phyloP scores from a whole-genome alignment of 2,329 filamentous ascomycete genomes.

The Daldinia eschscholtzii region DNA sequence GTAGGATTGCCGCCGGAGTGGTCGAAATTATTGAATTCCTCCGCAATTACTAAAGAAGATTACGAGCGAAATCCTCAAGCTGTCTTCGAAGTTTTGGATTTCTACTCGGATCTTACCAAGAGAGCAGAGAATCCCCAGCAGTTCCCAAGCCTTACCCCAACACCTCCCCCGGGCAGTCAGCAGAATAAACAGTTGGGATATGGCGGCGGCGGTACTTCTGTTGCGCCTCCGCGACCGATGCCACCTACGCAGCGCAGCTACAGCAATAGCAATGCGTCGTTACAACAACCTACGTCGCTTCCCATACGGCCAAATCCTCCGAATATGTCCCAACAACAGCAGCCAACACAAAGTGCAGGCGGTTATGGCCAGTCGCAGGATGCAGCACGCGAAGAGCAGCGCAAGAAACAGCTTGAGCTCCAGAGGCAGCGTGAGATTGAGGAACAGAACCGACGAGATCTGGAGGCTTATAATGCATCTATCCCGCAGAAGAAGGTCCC shows the following conservation, averaged over 20 bases:
- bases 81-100: slow-evolving; percentile 83
- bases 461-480: slow-evolving; percentile 90
- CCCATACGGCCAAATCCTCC: slow-evolving; percentile 60
- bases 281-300: slow-evolving; percentile 54
- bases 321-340: slow-evolving; percentile 63
- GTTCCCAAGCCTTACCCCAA: slow-evolving; percentile 76
- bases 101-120: slow-evolving; percentile 87
- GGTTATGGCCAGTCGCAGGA: slow-evolving; percentile 66
- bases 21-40: slow-evolving; percentile 96
- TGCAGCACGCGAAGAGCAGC: slow-evolving; percentile 67
- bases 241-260: slow-evolving; percentile 65
- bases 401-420: slow-evolving; percentile 72
- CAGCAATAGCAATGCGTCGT: slow-evolving; percentile 57
- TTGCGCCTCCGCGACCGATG: slow-evolving; percentile 77
- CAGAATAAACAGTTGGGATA: slow-evolving; percentile 74
- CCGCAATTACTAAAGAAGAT: slow-evolving; percentile 97
- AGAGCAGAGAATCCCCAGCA: slow-evolving; percentile 77
- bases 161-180: slow-evolving; percentile 69
- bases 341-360: slow-evolving; percentile 69
- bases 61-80: slow-evolving; percentile 96
- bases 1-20: slow-evolving; percentile 95
- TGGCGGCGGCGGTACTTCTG: slow-evolving; percentile 65
- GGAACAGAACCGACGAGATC: slow-evolving; percentile 78
- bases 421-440: slow-evolving; percentile 70
- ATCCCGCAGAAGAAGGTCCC: slow-evolving; percentile 85